These are phyloP conservation scores for Bonia amplexicaulis DNA, from an alignment of 176 grass and related monocot genomes.

Conservation along the genomic window DNA sequence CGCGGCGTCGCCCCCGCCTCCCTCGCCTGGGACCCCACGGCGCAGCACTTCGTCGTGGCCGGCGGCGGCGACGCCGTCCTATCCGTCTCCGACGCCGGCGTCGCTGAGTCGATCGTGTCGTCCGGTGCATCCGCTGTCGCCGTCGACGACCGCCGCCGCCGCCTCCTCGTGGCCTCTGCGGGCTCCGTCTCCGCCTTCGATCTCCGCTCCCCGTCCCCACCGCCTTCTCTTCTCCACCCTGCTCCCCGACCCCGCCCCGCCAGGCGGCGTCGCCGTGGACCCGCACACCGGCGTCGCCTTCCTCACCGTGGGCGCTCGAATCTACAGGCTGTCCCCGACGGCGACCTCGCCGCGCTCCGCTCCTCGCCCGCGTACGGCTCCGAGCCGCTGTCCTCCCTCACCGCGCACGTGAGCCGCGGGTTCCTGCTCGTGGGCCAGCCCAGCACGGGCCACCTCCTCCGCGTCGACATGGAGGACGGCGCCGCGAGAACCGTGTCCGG, in stretches of 20 bases:
- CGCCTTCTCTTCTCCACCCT: conserved; percentile 41
- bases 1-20: conserved; percentile 22
- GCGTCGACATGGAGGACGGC: conserved; percentile 65
- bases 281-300: conserved; percentile 48
- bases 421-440: conserved; percentile 68
- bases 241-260: conserved; percentile 31
- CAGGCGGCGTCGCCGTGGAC: conserved; percentile 68
- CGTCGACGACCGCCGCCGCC: conserved; percentile 53
- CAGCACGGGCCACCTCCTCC: conserved; percentile 47
- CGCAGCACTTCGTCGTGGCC: conserved; percentile 73
- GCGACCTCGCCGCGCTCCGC: conserved; percentile 33
- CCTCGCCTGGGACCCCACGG: conserved; percentile 80
- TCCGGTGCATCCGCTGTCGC: conserved; percentile 19
- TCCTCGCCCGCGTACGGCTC: conserved; percentile 32
- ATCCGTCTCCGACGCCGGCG: conserved; percentile 82
- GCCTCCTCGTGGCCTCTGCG: conserved; percentile 56
- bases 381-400: conserved; percentile 33
- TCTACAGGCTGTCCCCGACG: conserved; percentile 53
- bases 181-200: conserved; percentile 55
- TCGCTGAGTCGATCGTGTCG: conserved; percentile 55
- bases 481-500: conserved; percentile 27
- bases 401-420: conserved; percentile 57
- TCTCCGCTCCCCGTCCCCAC: conserved; percentile 59
- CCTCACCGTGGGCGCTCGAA: conserved; percentile 46
- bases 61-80: conserved; percentile 37